These are phyloP conservation scores for Aspergillus hancockii DNA, from an alignment of 495 filamentous ascomycete species.

Conservation along the genomic window DNA sequence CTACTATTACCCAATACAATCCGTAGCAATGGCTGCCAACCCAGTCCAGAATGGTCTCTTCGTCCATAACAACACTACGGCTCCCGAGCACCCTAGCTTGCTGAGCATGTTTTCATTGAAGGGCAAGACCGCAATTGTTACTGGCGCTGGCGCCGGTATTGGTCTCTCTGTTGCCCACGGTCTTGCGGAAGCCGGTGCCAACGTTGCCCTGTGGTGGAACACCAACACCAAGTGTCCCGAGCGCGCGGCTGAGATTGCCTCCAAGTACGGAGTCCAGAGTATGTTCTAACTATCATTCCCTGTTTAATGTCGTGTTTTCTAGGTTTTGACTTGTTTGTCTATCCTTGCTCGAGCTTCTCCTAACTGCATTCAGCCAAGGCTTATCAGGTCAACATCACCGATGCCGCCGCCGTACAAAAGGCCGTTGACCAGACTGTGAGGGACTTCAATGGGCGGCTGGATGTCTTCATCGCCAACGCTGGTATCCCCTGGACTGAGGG, in stretches of 20 bases:
- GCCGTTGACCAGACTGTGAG: conserved; percentile 59
- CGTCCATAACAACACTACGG: conserved; percentile 57
- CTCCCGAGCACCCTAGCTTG: conserved; percentile 63
- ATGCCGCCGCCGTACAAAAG: conserved; percentile 56
- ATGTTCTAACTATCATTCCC: conserved; percentile 9
- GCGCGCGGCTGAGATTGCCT: conserved; percentile 70
- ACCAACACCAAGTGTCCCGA: conserved; percentile 69
- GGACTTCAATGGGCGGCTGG: conserved; percentile 74
- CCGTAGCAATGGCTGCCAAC: conserved; percentile 33
- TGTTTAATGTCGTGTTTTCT: too few species aligned
- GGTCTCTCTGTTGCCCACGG: conserved; percentile 75
- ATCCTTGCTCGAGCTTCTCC: background rate
- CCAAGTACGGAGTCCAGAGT: conserved; percentile 82
- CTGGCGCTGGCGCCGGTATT: conserved; percentile 81
- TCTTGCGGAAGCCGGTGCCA: conserved; percentile 80
- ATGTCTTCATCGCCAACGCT: conserved; percentile 80
- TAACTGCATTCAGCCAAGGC: conserved; percentile 60
- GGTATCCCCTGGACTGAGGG: conserved; percentile 76
- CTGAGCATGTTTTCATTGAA: conserved; percentile 81
- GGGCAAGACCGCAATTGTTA: conserved; percentile 80
- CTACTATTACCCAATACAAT: background rate
- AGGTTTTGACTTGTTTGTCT: too few species aligned
- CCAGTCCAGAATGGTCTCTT: conserved; percentile 54
- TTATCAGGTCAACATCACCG: conserved; percentile 69
- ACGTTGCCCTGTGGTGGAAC: conserved; percentile 88